Evolutionary conservation across 352 stramenopile species (phyloP).

Genomic region (Phytopythium mirpurense): DNA sequence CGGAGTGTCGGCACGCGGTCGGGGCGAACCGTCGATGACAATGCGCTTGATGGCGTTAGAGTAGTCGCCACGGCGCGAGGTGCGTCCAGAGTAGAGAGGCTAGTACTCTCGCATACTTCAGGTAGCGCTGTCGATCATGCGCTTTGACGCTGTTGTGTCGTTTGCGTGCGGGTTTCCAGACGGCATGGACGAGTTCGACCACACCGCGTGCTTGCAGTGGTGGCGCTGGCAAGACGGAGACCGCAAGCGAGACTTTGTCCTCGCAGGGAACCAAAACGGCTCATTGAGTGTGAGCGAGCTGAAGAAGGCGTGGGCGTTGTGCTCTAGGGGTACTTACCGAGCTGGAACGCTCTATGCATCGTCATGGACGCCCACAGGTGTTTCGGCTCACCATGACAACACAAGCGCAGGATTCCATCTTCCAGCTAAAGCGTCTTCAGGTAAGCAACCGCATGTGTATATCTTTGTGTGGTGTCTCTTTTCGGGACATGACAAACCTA

Average conservation of each 20-base stretch:
- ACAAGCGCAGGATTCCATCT: not conserved
- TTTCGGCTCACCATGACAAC: constrained; percentile 10
- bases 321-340: not conserved
- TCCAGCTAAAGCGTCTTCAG: constrained; percentile 3
- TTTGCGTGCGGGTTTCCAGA: too few relatives aligned
- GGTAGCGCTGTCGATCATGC: too few relatives aligned
- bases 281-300: constrained; percentile 26
- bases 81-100: too few relatives aligned
- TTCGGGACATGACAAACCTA: too few relatives aligned
- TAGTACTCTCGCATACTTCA: too few relatives aligned
- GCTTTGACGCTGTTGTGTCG: too few relatives aligned
- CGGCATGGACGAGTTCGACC: not conserved
- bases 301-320: not conserved
- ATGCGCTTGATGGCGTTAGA: constrained; percentile 27
- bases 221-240: constrained; percentile 11
- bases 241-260: constrained; percentile 21
- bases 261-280: constrained; percentile 29
- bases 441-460: not conserved
- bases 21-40: constrained; percentile 25
- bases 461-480: too few relatives aligned
- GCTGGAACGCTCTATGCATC: not conserved
- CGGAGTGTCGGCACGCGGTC: constrained; percentile 22
- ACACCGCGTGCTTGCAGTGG: constrained; percentile 14
- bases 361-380: constrained; percentile 9
- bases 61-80: constrained; percentile 16